phyloP scores from a whole-genome alignment of 2,329 filamentous ascomycete species.

The Aphanocladium album region DNA sequence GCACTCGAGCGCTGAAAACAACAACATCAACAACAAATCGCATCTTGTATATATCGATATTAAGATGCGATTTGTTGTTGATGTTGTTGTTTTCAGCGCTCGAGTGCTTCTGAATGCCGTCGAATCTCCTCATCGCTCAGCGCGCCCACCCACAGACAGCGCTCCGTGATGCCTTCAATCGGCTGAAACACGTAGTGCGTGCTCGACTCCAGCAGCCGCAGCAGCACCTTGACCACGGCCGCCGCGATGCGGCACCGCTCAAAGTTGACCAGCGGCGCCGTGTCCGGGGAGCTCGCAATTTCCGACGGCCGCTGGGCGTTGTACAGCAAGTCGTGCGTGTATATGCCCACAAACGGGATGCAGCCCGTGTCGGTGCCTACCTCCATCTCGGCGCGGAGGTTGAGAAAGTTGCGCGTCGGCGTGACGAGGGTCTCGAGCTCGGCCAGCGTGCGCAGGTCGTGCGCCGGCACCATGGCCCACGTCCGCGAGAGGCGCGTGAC shows the following conservation, averaged over 20 bases:
- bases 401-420: conserved; percentile 72
- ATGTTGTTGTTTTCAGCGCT: conserved; percentile 29
- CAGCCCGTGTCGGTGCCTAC: conserved; percentile 61
- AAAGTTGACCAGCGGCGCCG: conserved; percentile 73
- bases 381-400: conserved; percentile 76
- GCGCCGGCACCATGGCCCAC: conserved; percentile 63
- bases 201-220: conserved; percentile 75
- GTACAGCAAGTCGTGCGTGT: conserved; percentile 78
- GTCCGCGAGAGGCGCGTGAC: conserved; percentile 63
- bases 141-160: conserved; percentile 81
- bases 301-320: conserved; percentile 75
- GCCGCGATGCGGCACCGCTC: conserved; percentile 74
- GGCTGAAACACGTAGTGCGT: conserved; percentile 68
- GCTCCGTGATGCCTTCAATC: conserved; percentile 70
- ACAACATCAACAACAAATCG: too few species aligned
- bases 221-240: conserved; percentile 70
- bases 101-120: conserved; percentile 44
- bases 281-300: conserved; percentile 61
- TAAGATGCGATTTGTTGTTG: too few species aligned
- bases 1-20: too few species aligned
- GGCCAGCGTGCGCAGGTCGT: conserved; percentile 60
- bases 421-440: conserved; percentile 70
- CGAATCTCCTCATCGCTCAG: conserved; percentile 71
- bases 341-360: conserved; percentile 78
- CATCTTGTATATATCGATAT: too few species aligned